Conservation (phyloP, 2,329 filamentous ascomycete genomes). For the Fusarium udum region DNA sequence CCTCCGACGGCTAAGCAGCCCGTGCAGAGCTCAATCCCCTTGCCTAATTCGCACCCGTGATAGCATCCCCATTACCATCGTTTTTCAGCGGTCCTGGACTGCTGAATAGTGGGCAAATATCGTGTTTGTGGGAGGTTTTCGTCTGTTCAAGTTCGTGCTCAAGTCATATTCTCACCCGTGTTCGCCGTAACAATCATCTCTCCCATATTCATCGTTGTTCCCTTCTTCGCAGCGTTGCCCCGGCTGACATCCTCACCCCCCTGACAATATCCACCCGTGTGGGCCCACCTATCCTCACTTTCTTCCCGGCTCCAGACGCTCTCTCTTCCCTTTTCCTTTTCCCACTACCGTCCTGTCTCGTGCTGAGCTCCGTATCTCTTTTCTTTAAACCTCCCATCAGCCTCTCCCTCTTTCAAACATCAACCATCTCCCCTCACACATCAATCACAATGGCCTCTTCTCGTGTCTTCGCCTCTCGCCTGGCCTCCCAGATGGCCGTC, state of each 20-base stretch:
- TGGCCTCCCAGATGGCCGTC: constrained; percentile 79
- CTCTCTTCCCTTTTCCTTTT: constrained; percentile 55
- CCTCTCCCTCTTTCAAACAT: constrained; percentile 42
- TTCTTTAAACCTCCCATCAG: constrained; percentile 48
- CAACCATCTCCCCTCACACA: constrained; percentile 51
- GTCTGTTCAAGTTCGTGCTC: constrained; percentile 3
- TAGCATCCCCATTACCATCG: constrained; percentile 19
- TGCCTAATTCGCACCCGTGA: constrained; percentile 43
- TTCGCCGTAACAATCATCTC: constrained; percentile 45
- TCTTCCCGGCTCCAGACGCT: constrained; percentile 50
- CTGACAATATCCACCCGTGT: constrained; percentile 46
- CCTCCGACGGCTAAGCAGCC: constrained; percentile 46
- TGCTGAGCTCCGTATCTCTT: constrained; percentile 48
- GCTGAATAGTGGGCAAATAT: background rate
- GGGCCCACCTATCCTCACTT: constrained; percentile 50
- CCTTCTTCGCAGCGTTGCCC: constrained; percentile 47
- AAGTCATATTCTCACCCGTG: constrained; percentile 31
- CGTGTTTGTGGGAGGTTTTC: constrained; percentile 2
- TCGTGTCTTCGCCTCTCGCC: constrained; percentile 80
- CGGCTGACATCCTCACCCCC: constrained; percentile 49
- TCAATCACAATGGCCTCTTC: constrained; percentile 81
- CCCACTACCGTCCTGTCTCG: constrained; percentile 49
- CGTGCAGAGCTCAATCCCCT: constrained; percentile 39
- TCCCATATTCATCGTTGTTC: constrained; percentile 42
- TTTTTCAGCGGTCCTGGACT: constrained; percentile 20